Conservation (phyloP, 2,329 filamentous ascomycete genomes). For the Fusarium fracticaudum region DNA sequence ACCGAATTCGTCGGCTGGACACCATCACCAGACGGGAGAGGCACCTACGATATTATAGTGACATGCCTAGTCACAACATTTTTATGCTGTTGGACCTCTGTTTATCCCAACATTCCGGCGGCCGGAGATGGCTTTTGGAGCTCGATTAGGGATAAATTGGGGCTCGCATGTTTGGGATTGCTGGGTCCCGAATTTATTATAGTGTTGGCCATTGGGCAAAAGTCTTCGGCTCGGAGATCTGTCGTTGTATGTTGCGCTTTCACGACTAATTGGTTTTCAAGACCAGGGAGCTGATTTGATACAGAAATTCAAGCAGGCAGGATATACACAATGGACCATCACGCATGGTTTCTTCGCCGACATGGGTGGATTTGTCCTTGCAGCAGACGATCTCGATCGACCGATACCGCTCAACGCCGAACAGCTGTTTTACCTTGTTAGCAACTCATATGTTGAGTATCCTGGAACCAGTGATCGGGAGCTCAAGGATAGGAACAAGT, state of each 20-base stretch:
- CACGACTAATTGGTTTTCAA: accelerated
- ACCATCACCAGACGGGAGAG: constrained; percentile 12
- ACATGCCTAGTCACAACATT: constrained; percentile 15
- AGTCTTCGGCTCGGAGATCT: constrained; percentile 13
- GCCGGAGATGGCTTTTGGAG: background rate
- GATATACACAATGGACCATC: constrained; percentile 2
- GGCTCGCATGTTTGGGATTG: constrained; percentile 12
- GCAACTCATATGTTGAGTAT: background rate
- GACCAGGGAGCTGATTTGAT: background rate
- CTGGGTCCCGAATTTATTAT: constrained; percentile 18
- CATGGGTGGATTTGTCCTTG: constrained; percentile 19
- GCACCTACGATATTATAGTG: constrained; percentile 20
- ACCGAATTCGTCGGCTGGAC: constrained; percentile 19
- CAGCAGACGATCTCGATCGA: accelerated
- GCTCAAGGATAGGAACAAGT: constrained; percentile 6
- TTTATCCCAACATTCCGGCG: constrained; percentile 14
- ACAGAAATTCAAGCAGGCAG: constrained; percentile 1
- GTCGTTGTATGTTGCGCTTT: background rate
- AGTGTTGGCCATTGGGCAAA: constrained; percentile 12
- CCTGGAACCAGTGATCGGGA: background rate
- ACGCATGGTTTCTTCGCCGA: constrained; percentile 23
- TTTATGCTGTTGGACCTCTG: constrained; percentile 21
- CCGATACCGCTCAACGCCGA: constrained; percentile 15
- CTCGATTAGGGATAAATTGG: constrained; percentile 6
- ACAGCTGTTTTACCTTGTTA: constrained; percentile 19